Percentiles rank a stretch among this genome's conserved stretches.
Evolutionary conservation across 345 rosid genomes (phyloP).

Genomic region (Salix exigua): DNA sequence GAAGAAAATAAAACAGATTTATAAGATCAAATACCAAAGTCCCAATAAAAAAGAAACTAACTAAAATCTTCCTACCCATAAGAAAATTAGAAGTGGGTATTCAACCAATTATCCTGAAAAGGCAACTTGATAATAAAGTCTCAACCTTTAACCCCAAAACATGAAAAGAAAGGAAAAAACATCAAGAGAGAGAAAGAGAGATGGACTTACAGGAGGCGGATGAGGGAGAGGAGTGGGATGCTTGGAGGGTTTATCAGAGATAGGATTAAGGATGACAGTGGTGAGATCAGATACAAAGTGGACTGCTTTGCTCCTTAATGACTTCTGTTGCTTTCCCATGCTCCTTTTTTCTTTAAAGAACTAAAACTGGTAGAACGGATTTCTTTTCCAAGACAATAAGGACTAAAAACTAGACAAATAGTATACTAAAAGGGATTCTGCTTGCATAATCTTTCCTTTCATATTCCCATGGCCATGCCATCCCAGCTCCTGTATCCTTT

Average conservation of each 20-base stretch:
- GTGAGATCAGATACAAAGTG: slow-evolving; percentile 93
- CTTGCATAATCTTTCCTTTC: not conserved
- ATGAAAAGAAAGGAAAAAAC: not conserved
- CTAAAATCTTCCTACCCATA: not conserved
- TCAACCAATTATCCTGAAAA: not conserved
- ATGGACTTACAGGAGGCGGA: slow-evolving; percentile 26
- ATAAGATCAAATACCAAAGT: not conserved
- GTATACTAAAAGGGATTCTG: not conserved
- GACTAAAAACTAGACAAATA: not conserved
- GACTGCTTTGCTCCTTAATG: slow-evolving; percentile 83
- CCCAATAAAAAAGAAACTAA: not conserved
- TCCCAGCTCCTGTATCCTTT: not conserved
- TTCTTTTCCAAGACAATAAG: not conserved
- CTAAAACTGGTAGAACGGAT: not conserved
- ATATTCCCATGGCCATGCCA: not conserved
- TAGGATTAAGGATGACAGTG: slow-evolving; percentile 88
- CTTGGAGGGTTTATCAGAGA: slow-evolving; percentile 69
- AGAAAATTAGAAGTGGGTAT: not conserved
- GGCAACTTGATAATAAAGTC: not conserved
- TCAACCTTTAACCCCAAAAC: not conserved
- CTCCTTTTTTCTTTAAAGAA: too few species aligned
- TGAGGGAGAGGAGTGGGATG: slow-evolving; percentile 30
- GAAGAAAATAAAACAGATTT: not conserved
- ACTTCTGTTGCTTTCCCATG: slow-evolving; percentile 47
- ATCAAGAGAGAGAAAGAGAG: slow-evolving; percentile 4